These are phyloP conservation scores for Yarrowia sp. DNA, from an alignment of 805 yeast species.

Conservation along the genomic window DNA sequence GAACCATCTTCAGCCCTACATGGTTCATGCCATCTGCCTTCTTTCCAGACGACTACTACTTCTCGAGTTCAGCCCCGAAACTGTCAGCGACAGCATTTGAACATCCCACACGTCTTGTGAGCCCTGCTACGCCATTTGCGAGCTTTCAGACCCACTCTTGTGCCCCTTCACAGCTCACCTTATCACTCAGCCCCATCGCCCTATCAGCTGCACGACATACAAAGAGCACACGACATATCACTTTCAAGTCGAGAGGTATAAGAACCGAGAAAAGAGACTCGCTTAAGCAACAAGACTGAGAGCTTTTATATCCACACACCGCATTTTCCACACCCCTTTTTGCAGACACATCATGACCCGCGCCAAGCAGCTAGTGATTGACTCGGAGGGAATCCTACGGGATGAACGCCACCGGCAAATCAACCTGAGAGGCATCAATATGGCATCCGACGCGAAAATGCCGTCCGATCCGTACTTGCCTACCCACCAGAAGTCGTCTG, in stretches of 20 bases:
- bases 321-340: background rate
- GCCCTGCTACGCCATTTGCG: too few relatives aligned
- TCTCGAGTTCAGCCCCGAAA: too few relatives aligned
- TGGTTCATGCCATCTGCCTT: background rate
- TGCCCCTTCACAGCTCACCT: too few relatives aligned
- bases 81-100: too few relatives aligned
- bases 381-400: constrained; percentile 63
- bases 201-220: background rate
- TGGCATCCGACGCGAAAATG: constrained; percentile 75
- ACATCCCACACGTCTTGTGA: background rate
- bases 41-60: too few relatives aligned
- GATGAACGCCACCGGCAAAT: constrained; percentile 64
- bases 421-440: constrained; percentile 76
- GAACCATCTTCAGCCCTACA: constrained; percentile 22
- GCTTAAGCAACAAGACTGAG: too few relatives aligned
- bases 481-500: constrained; percentile 49
- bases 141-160: too few relatives aligned
- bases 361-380: constrained; percentile 43
- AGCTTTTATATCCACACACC: background rate
- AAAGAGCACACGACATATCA: constrained; percentile 4
- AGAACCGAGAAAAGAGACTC: too few relatives aligned
- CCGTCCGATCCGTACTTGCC: constrained; percentile 63
- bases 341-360: constrained; percentile 10
- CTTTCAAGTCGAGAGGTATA: too few relatives aligned
- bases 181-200: background rate